Evolutionary conservation across 75 land plant species (phyloP).

Genomic region (Isoetes taiwanensis): DNA sequence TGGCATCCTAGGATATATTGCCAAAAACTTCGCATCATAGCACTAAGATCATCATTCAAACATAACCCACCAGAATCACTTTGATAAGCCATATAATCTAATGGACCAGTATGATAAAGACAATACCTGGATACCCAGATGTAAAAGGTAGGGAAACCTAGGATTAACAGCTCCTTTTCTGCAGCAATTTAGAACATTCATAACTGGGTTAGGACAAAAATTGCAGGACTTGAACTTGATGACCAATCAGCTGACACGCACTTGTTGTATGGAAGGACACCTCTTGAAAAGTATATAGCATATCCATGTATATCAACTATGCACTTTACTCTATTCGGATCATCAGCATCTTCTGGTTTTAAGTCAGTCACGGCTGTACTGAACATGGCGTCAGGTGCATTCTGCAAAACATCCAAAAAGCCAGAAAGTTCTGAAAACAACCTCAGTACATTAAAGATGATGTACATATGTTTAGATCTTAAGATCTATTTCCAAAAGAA

Average conservation of each 20-base stretch:
- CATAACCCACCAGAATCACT: neutral
- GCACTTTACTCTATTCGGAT: slow-evolving; percentile 88
- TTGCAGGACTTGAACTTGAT: neutral
- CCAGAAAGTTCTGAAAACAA: neutral
- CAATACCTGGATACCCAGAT: slow-evolving; percentile 92
- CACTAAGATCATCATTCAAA: slow-evolving; percentile 33
- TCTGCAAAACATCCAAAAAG: slow-evolving; percentile 31
- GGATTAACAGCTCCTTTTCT: slow-evolving; percentile 71
- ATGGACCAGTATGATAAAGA: neutral
- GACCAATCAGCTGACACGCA: slow-evolving; percentile 28
- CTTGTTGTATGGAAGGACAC: slow-evolving; percentile 89
- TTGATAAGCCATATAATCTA: neutral
- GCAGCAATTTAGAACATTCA: slow-evolving; percentile 4
- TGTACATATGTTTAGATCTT: neutral
- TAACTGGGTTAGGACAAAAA: neutral
- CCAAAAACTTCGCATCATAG: slow-evolving; percentile 75
- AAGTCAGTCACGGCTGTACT: slow-evolving; percentile 92
- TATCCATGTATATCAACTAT: slow-evolving; percentile 69
- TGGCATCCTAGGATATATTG: slow-evolving; percentile 49
- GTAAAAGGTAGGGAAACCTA: slow-evolving; percentile 78
- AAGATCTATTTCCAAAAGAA: neutral
- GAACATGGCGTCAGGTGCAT: slow-evolving; percentile 85
- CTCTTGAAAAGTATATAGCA: slow-evolving; percentile 95
- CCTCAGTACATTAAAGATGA: neutral
- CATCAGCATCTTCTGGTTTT: slow-evolving; percentile 75